Evolutionary conservation across 2,329 filamentous ascomycete genomes (phyloP), one percentile per base, ranked within the genome.

Genomic region (Aspergillus phoenicis): DNA sequence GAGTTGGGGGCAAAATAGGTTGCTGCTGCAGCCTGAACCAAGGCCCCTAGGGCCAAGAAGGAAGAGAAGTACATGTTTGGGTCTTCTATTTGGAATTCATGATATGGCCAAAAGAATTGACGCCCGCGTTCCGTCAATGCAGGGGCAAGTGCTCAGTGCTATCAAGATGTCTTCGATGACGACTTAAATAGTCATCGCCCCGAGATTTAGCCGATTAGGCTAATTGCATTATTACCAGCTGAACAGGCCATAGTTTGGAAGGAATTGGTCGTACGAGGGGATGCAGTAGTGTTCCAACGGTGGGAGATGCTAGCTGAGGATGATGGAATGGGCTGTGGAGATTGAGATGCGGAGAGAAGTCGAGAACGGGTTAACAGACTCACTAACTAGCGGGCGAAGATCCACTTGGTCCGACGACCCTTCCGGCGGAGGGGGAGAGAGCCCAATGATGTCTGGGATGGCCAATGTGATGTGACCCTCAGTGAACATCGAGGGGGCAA

Each of bases 1-100:
- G 64, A 66, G 24, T 66, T 65, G 13, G 68, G 63, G n/a, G 49
- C 55, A 30, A 68, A 39, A 24, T 70, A 69, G 36, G 52, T 33
- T 17, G 47, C 11, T n/a, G 47, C 24, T 8, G 47, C 55, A 10
- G 43, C 20, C 8, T 49, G 39, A 28, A 20, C 28, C 22, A 45
- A n/a, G 6, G 24, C 39, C 10, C 26, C 53, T 41, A 56, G n/a
- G 13, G 28, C 17, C 13, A 56, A 41, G 4, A 45, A 2, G 4
- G 43, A 8, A 28, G 41, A 33, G 6, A 56, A 22, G 10, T 56
- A 45, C 38, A 43, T 47, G 26, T 36, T 24, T 2, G 10, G 13
- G 15, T 2, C n/a, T 51, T 17, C 24, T 30, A 30, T 8, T n/a
- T 51, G 6, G 47, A 7, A 30, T 28, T 30, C 47, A 51, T 51